A percentile compares a stretch with the other conserved stretches of the same genome.
Evolutionary conservation across 106 monocot species (phyloP).

Genomic region (Dendrobium nobile): DNA sequence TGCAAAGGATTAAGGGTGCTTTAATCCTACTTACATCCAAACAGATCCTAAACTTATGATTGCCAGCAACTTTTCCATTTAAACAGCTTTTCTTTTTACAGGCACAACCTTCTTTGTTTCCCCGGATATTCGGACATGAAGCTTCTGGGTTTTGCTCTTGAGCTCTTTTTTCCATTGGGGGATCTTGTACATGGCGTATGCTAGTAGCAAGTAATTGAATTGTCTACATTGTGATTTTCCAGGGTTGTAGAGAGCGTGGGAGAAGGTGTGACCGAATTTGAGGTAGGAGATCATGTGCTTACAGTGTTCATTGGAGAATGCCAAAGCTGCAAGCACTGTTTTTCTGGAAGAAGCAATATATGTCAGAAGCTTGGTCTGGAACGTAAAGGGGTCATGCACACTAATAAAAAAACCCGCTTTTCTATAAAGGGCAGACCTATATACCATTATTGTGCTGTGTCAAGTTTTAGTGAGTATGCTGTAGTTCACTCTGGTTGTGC

Average conservation of each 20-base stretch:
- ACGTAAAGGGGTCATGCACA: constrained; percentile 87
- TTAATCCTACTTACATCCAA: neutral
- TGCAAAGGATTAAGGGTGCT: neutral
- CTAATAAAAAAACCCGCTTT: constrained; percentile 77
- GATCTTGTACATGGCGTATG: neutral
- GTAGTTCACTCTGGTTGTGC: constrained; percentile 96
- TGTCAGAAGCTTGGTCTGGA: constrained; percentile 81
- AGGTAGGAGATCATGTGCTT: constrained; percentile 77
- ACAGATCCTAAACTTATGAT: neutral
- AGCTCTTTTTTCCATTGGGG: neutral
- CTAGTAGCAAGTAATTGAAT: neutral
- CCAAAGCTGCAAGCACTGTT: constrained; percentile 63
- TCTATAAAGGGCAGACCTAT: constrained; percentile 66
- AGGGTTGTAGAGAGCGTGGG: constrained; percentile 90
- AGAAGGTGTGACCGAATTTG: constrained; percentile 74
- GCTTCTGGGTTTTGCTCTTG: constrained; percentile 67
- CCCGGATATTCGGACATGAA: constrained; percentile 89
- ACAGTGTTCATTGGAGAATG: constrained; percentile 91
- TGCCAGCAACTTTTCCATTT: neutral
- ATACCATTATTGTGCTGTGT: constrained; percentile 94
- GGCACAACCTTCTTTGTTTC: constrained; percentile 69
- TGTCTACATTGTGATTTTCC: neutral
- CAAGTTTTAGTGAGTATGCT: constrained; percentile 93
- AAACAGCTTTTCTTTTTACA: constrained; percentile 19
- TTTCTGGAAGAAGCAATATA: constrained; percentile 80